Evolutionary conservation across 192 early-diverging fungal species (phyloP).

Genomic region (Phlyctochytrium arcticum): DNA sequence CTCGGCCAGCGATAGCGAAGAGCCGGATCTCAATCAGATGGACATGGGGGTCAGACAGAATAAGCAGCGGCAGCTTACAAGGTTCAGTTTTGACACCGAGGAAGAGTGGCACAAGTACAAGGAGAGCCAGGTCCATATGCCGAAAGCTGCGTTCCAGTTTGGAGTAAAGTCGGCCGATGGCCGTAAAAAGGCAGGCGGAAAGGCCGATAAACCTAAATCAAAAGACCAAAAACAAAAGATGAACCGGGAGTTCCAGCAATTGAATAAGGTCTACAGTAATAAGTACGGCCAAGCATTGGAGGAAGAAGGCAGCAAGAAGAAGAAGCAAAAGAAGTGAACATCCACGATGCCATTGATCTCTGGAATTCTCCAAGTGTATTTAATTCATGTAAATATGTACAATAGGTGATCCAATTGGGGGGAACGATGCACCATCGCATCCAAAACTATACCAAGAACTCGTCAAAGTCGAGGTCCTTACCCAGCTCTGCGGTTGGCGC

Average conservation of each 20-base stretch:
- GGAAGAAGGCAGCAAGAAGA: slow-evolving; percentile 4
- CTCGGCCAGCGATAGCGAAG: slow-evolving; percentile 40
- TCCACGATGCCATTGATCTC: background rate
- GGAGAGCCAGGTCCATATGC: slow-evolving; percentile 63
- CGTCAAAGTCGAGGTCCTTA: background rate
- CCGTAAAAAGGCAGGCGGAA: slow-evolving; percentile 33
- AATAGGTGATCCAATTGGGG: background rate
- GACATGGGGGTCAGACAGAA: slow-evolving; percentile 69
- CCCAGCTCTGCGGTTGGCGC: background rate
- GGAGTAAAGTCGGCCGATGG: slow-evolving; percentile 66
- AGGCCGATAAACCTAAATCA: slow-evolving; percentile 36
- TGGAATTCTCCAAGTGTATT: background rate
- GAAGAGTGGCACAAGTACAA: slow-evolving; percentile 73
- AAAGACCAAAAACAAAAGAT: slow-evolving; percentile 29
- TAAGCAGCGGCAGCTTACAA: slow-evolving; percentile 62
- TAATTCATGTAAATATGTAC: background rate
- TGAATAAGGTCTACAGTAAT: slow-evolving; percentile 41
- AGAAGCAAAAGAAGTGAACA: slow-evolving; percentile 1
- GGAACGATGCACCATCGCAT: background rate
- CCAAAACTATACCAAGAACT: background rate
- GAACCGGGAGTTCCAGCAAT: slow-evolving; percentile 42
- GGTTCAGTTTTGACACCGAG: slow-evolving; percentile 78
- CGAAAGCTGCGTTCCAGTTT: slow-evolving; percentile 73
- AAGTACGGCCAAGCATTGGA: slow-evolving; percentile 37
- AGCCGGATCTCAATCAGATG: slow-evolving; percentile 44